Conservation (phyloP, 2,329 filamentous ascomycete genomes). For the Elsinoe batatas region DNA sequence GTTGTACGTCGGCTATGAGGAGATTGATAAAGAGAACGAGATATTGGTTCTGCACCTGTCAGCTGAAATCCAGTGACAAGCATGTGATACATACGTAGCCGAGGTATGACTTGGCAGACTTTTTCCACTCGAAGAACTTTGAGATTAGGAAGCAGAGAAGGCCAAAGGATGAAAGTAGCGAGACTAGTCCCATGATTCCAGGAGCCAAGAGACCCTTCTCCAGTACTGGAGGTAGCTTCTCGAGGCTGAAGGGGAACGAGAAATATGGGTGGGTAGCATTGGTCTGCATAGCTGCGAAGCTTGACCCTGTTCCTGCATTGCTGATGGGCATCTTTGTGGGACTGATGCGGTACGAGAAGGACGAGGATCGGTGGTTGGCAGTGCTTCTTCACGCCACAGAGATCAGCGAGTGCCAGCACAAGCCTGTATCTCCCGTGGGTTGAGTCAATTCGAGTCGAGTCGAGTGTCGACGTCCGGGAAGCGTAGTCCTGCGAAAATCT, state of each 20-base stretch:
- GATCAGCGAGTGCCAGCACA: slow-evolving; percentile 3
- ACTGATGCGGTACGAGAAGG: neutral
- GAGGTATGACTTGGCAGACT: slow-evolving; percentile 24
- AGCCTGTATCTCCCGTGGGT: neutral
- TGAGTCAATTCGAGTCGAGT: no score
- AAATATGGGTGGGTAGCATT: slow-evolving; percentile 20
- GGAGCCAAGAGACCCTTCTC: slow-evolving; percentile 24
- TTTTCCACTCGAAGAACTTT: slow-evolving; percentile 24
- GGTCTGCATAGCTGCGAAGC: neutral
- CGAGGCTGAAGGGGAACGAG: slow-evolving; percentile 23
- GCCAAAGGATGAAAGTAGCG: slow-evolving; percentile 21
- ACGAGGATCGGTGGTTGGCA: neutral
- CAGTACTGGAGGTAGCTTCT: slow-evolving; percentile 17
- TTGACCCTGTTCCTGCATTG: slow-evolving; percentile 9
- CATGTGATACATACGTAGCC: slow-evolving; percentile 18
- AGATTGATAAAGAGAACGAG: slow-evolving; percentile 61
- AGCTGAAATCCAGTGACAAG: neutral
- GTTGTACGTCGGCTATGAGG: slow-evolving; percentile 57
- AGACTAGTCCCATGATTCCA: slow-evolving; percentile 23
- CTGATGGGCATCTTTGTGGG: slow-evolving; percentile 5
- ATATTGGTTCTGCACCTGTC: slow-evolving; percentile 47
- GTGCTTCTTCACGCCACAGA: neutral
- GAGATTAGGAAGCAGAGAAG: slow-evolving; percentile 25
- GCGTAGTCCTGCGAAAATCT: no score
- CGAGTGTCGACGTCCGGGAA: no score